Evolutionary conservation across 208 protist species (phyloP).

Genomic region (Acanthamoeba healyi): DNA sequence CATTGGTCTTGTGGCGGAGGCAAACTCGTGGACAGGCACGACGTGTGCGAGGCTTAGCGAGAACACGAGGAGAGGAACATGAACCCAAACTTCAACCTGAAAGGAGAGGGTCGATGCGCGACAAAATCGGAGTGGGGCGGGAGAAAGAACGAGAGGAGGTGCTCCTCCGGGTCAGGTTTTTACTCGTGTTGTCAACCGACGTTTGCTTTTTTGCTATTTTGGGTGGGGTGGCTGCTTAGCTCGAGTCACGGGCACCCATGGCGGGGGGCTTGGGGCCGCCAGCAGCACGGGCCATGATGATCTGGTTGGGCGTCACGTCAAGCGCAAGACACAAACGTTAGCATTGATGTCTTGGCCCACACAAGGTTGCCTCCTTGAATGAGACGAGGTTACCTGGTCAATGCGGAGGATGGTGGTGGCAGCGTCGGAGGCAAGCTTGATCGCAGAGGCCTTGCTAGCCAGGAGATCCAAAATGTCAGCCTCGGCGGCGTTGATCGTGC

Average conservation of each 20-base stretch:
- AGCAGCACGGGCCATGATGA: conserved; percentile 98
- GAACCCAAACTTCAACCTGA: too few species aligned
- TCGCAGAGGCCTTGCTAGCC: conserved; percentile 93
- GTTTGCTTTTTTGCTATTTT: not conserved
- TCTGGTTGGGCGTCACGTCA: conserved; percentile 91
- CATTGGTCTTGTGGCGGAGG: too few species aligned
- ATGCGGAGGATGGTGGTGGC: conserved; percentile 97
- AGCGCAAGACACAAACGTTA: too few species aligned
- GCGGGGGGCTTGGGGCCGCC: conserved; percentile 95
- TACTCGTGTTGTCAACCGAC: not conserved
- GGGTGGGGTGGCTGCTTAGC: not conserved
- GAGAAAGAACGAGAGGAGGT: too few species aligned
- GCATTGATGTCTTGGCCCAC: too few species aligned
- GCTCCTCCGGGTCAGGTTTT: too few species aligned
- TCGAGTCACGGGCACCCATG: conserved; percentile 59
- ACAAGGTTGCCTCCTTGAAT: too few species aligned
- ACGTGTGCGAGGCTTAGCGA: too few species aligned
- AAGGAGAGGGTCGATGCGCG: too few species aligned
- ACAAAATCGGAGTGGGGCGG: too few species aligned
- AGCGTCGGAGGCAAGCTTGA: conserved; percentile 97
- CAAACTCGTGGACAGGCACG: too few species aligned
- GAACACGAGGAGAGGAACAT: too few species aligned
- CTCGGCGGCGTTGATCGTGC: conserved; percentile 92
- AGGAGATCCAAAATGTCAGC: conserved; percentile 96
- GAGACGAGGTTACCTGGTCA: conserved; percentile 87